Conservation (phyloP, 2,329 filamentous ascomycete species). For the Sarocladium strictum region DNA sequence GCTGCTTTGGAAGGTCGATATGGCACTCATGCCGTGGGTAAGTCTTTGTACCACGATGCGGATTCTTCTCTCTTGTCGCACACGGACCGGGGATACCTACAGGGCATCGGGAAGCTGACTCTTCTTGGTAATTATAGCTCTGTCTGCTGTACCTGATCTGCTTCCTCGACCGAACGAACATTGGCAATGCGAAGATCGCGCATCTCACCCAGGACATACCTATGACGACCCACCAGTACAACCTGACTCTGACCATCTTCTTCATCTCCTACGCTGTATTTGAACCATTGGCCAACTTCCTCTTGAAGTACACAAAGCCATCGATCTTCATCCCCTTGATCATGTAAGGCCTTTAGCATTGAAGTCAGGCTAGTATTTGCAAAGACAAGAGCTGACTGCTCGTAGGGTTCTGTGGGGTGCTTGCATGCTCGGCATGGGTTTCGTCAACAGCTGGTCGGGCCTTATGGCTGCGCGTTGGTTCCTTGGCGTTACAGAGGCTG, state of each 20-base stretch:
- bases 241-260: constrained; percentile 72
- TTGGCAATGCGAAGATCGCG: constrained; percentile 63
- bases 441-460: constrained; percentile 56
- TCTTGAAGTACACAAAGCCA: constrained; percentile 71
- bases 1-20: constrained; percentile 56
- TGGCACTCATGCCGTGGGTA: constrained; percentile 54
- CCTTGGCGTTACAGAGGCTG: constrained; percentile 68
- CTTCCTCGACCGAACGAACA: constrained; percentile 72
- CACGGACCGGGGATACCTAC: neutral
- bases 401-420: constrained; percentile 57
- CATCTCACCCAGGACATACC: constrained; percentile 49
- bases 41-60: constrained; percentile 12
- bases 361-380: too few relatives aligned
- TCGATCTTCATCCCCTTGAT: constrained; percentile 77
- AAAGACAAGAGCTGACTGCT: constrained; percentile 20
- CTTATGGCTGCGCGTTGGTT: constrained; percentile 65
- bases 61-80: neutral
- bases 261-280: constrained; percentile 81
- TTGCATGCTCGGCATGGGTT: constrained; percentile 64
- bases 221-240: constrained; percentile 63
- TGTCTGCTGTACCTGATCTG: constrained; percentile 68
- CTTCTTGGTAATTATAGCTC: constrained; percentile 35
- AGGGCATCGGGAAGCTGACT: constrained; percentile 6
- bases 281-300: constrained; percentile 70
- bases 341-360: constrained; percentile 49